Evolutionary conservation across 371 early-diverging fungal genomes (phyloP).

Genomic region (Mortierella polycephala): DNA sequence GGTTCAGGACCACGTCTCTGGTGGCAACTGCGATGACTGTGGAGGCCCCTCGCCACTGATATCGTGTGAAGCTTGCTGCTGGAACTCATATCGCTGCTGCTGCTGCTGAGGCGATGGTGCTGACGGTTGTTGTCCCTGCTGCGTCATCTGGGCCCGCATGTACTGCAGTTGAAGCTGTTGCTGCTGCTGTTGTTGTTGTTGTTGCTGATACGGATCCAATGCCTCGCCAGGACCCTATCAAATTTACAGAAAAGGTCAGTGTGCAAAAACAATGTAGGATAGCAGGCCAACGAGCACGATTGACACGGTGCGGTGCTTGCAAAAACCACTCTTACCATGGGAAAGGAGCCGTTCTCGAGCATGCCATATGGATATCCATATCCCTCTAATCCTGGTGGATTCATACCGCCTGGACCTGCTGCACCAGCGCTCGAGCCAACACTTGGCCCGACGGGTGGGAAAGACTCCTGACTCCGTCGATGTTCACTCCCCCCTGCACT

Average conservation of each 20-base stretch:
- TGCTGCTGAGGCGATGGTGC: background rate
- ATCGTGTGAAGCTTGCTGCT: conserved; percentile 15
- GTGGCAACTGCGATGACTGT: background rate
- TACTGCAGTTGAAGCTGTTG: conserved; percentile 48
- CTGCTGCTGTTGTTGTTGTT: conserved; percentile 37
- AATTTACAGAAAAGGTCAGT: background rate
- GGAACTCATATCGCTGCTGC: conserved; percentile 24
- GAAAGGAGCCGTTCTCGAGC: conserved; percentile 29
- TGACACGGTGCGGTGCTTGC: background rate
- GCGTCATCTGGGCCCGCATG: conserved; percentile 44
- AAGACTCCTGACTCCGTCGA: conserved; percentile 43
- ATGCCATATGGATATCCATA: conserved; percentile 48
- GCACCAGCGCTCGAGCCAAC: background rate
- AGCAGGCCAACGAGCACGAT: too few species aligned
- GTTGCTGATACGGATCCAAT: conserved; percentile 38
- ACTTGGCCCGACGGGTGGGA: conserved; percentile 15
- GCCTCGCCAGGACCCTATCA: conserved; percentile 19
- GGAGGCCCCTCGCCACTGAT: background rate
- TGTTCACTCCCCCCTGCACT: conserved; percentile 13
- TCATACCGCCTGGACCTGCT: background rate
- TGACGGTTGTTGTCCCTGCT: conserved; percentile 19
- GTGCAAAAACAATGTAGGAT: background rate
- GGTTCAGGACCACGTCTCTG: background rate
- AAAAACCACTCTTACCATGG: conserved; percentile 26
- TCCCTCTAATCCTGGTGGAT: conserved; percentile 25